These are phyloP conservation scores for Lojkania enalia DNA, from an alignment of 2,329 filamentous ascomycete genomes.

Conservation along the genomic window DNA sequence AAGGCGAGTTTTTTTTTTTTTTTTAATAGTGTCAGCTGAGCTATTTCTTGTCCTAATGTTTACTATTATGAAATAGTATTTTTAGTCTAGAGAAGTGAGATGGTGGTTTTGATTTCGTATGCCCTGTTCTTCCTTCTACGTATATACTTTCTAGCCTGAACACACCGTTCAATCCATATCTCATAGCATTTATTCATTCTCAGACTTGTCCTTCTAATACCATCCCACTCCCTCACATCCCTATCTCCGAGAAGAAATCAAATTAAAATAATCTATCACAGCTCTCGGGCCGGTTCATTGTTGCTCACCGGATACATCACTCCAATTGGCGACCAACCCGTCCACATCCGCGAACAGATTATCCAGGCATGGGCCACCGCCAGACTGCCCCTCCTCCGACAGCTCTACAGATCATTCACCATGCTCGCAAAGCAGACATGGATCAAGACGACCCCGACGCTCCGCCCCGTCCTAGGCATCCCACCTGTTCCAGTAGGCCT, in stretches of 20 bases:
- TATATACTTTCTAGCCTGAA: too few species aligned
- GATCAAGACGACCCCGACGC: conserved; percentile 58
- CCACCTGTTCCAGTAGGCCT: conserved; percentile 60
- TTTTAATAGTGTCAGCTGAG: conserved; percentile 12
- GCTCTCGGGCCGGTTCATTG: conserved; percentile 60
- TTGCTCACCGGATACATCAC: conserved; percentile 69
- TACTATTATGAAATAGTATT: too few species aligned
- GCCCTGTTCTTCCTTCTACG: too few species aligned
- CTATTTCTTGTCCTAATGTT: background rate
- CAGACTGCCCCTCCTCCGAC: conserved; percentile 58
- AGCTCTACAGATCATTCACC: conserved; percentile 60
- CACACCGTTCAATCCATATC: too few species aligned
- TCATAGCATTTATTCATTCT: too few species aligned
- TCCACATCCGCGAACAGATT: conserved; percentile 63
- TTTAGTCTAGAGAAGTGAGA: too few species aligned
- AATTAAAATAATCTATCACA: too few species aligned
- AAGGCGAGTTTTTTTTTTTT: conserved; percentile 46
- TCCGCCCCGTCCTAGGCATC: conserved; percentile 62
- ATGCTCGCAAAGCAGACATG: conserved; percentile 59
- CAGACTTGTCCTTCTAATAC: too few species aligned
- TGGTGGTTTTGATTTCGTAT: too few species aligned
- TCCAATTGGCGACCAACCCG: conserved; percentile 64
- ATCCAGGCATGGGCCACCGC: conserved; percentile 65
- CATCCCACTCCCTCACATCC: too few species aligned
- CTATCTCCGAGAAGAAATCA: too few species aligned